Evolutionary conservation across 2,329 filamentous ascomycete genomes (phyloP), one percentile per base, ranked within the genome.

Genomic region (Cryoendolithus antarcticus): DNA sequence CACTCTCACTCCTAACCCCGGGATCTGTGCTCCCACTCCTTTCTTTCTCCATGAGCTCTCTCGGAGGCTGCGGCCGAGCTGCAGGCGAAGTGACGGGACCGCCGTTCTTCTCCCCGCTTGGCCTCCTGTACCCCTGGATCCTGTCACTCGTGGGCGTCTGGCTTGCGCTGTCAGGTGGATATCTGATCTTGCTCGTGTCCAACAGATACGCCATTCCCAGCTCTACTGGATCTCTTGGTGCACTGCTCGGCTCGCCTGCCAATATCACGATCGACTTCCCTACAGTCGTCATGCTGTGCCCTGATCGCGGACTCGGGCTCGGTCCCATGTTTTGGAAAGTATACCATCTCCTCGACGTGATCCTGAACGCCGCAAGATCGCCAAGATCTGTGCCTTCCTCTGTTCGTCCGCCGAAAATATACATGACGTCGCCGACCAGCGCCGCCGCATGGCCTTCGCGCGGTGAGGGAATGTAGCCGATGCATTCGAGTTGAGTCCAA

Each of bases 291-390:
- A 98, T 96, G 60, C 86, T 95, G 60, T 98, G 91, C 1, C 91
- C 91, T 10, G 89, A 96, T 44, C 91, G 75, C 27, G 91, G 80
- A 3, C 88, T 95, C 0, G 91, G 91, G 1, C 88, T 93, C 3
- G 88, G 88, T 0, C 91, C 91, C 91, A 98, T 98, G 57, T 98
- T 98, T 57, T 98, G 91, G 63, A 98, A 98, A 29, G 91, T 98
- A 60, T 96, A 98, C 91, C 91, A 98, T 43, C 91, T 77, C 48
- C 85, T 79, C 8, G 86, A 86, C 1, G 81, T 77, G 51, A 84
- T 84, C 36, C 78, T 72, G 61, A 85, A 85, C 7, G 91, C 91
- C 2, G 91, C 89, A 32, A 98, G 70, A 60, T 98, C 91, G 28
- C 89, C 91, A 3, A 98, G 67, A 58, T 98, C 91, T 21, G 80